phyloP scores from a whole-genome alignment of 805 yeast genomes.

The Wilhelminamyces savonicus region DNA sequence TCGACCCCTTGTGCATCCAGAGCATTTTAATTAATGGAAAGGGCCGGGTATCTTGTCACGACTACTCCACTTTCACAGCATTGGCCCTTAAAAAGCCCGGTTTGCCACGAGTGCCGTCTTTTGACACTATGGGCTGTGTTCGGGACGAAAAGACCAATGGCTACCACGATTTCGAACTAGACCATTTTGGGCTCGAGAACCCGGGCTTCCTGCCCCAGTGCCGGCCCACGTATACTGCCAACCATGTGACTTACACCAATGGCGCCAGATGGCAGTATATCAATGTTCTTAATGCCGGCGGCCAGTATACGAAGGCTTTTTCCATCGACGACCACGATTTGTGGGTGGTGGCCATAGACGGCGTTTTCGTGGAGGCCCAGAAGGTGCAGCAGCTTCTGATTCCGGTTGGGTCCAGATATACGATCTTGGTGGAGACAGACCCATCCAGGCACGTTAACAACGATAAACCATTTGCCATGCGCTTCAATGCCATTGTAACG shows the following conservation, averaged over 20 bases:
- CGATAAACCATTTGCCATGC: constrained; percentile 14
- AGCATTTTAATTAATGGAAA: constrained; percentile 24
- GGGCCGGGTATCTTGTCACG: constrained; percentile 20
- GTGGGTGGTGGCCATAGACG: constrained; percentile 25
- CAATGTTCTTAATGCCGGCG: constrained; percentile 27
- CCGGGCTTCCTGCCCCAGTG: constrained; percentile 21
- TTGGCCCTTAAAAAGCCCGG: constrained; percentile 10
- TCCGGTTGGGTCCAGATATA: constrained; percentile 26
- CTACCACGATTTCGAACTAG: constrained; percentile 8
- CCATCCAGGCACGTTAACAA: constrained; percentile 9
- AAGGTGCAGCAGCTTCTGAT: constrained; percentile 17
- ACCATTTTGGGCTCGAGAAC: constrained; percentile 11
- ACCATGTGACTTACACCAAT: constrained; percentile 15
- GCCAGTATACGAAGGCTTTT: constrained; percentile 25
- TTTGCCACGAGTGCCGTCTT: constrained; percentile 3
- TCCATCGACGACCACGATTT: constrained; percentile 27
- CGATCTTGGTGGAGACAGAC: constrained; percentile 19
- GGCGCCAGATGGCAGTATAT: constrained; percentile 17
- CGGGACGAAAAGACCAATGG: constrained; percentile 11
- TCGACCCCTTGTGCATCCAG: constrained; percentile 28
- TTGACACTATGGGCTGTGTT: constrained; percentile 17
- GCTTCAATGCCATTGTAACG: constrained; percentile 20
- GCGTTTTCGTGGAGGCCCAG: constrained; percentile 19
- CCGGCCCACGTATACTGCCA: constrained; percentile 10
- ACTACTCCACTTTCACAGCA: constrained; percentile 5